Evolutionary conservation across 306 rosid species (phyloP), one percentile per base, ranked within the genome.

Genomic region (Trifolium repens): DNA sequence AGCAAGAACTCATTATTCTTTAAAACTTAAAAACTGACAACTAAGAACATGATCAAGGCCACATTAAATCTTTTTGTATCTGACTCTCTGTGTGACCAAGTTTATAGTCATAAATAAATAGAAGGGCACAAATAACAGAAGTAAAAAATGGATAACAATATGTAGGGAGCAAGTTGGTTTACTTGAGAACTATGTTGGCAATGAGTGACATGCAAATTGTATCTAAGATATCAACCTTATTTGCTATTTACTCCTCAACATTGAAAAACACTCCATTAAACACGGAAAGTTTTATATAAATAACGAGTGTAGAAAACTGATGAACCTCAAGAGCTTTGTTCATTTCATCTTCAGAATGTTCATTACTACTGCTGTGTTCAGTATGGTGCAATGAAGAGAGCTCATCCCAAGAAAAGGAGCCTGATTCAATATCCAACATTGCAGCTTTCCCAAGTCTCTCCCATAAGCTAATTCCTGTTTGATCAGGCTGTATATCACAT

Each of bases 371-470:
- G 64, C 87, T 67, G 72, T 92, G 94, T 78, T 89, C 93, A 11
- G 94, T 89, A 71, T 89, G 97, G 80, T 94, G 96, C 76, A 94
- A 88, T 1, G 99, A 92, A 49, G 90, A 78, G 64, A 94, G 97
- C 17, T 3, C 72, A 49, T 92, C 90, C 99, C 99, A 94, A 27
- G 93, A 90, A 81, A 90, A 89, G 52, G 89, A 81, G 75, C 69
- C 74, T 0, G 96, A 87, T 37, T 90, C 97, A 62, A 90, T 80
- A 82, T 94, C 93, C 90, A 90, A 58, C 74, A 80, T 82, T 7
- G 92, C 86, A 83, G 97, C 96, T 42, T 90, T 92, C 53, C 96
- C 96, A 62, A 94, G 97, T 80, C 99, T 88, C 71, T 92, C 99
- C 91, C 91, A 94, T 80, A 94, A 79, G 79, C 84, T 94, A 73